Base-by-base conservation (phyloP, 139 green algal genomes). In the Astrephomene gubernaculifera region DNA sequence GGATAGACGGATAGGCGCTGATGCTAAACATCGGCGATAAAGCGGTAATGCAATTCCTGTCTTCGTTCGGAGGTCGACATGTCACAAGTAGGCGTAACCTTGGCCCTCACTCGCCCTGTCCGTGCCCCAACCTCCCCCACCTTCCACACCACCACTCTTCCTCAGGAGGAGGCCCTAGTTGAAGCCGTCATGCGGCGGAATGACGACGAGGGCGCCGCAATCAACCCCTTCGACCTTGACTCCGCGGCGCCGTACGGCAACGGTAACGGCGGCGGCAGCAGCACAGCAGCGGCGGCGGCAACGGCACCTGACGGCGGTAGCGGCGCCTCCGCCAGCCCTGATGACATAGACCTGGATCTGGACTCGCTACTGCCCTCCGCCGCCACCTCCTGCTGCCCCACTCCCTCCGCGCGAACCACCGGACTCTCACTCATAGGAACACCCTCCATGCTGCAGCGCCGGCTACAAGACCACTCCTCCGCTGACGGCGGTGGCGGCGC, bases 191-290 rank as follows among this genome's bases (percentile, higher is more conserved):
- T 83, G 63, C 14, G 8, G 31, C 61, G 61, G 2, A 65, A 65
- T 29, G 76, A 83, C 19, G 76, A 83, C 25, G 76, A 82, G 74
- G 74, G 36, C 1, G 38, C 70, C 43, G 70, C 36, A 24, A 39
- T 82, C 74, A 82, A 82, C 54, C 74, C 74, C 12, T 82, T 82
- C 39, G 74, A 82, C 54, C 54, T 82, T 12, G 54, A 82, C 22
- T 82, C 74, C 5, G 74, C 74, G 10, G 54, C 54, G 12, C 39
- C 54, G 25, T 71, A 57, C 27, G 49, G 71, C 45, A 27, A 31
- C 45, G 1, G 12, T 25, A 29, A 43, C 39, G 43, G n/a, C 41
- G 70, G 29, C 70, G 25, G 27, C 70, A 25, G 29, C 29, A 44
- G 5, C 41, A 41, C 70, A 4, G 63, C 9, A 4, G 24, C 29